Base-by-base conservation (phyloP, 129 eudicot genomes). In the Chrysanthemum lavandulifolium region DNA sequence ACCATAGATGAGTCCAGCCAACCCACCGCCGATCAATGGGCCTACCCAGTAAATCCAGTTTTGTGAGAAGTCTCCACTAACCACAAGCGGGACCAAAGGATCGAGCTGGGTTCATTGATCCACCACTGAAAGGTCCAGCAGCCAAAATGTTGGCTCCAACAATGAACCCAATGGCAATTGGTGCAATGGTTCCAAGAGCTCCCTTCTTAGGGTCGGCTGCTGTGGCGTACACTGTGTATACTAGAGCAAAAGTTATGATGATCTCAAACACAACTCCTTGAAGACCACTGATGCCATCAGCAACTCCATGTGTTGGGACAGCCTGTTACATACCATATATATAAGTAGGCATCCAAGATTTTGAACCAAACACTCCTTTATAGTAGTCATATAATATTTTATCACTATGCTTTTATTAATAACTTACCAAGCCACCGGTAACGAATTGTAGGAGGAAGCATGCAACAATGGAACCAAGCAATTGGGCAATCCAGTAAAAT, bases 61-160 rank as follows among this genome's bases (percentile, higher is more conserved):
- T 5, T 75, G 71, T 4, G 87, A 75, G 83, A 83, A 89, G 75
- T 89, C 88, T 5, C 88, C 88, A 61, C 80, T 78, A 1, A 74
- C 92, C 36, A 86, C 86, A 1, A 1, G 91, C 96, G 0, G 96
- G 96, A 6, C 96, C 96, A 18, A 86, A 86, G 1, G 91, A 86
- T 11, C 96, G 78, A 65, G 92, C 96, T 0, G 96, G 96, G 86
- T 89, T 89, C 96, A 89, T 89, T 14, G 96, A 89, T 47, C 96
- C 92, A 21, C 96, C 89, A 19, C 86, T 82, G 80, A 89, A 86
- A 0, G 96, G 87, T 8, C 92, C 96, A 5, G 96, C 92, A 9
- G 92, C 96, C 88, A 89, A 82, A 15, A 89, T 89, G 71, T 89
- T 89, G 66, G 96, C 96, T n/a, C 96, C 96, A 33, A 89, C 96